Evolutionary conservation across 2,329 filamentous ascomycete genomes (phyloP), one percentile per base, ranked within the genome.

Genomic region (Fusarium sp.): DNA sequence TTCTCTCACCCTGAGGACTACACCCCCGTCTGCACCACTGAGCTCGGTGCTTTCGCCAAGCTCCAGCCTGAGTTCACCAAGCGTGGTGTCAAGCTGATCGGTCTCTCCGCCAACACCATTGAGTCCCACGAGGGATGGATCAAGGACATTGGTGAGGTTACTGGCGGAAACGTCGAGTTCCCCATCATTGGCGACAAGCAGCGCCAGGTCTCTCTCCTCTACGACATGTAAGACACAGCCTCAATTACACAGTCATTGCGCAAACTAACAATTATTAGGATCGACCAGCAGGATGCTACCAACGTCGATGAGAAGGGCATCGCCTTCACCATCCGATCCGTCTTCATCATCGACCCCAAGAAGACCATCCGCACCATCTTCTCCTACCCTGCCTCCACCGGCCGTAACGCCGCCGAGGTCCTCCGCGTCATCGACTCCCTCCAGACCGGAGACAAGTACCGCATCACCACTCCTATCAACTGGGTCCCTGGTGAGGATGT

Each of bases 361-460:
- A 97, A 97, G 90, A 95, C 91, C 81, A 96, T 97, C 83, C 91
- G 94, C 76, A 90, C 94, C 79, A 97, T 94, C 80, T 92, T 97
- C 85, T 91, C 92, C 79, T 98, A 97, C 86, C 94, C 94, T 45
- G 94, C 94, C 67, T 94, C 92, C 63, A 97, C 94, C 47, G 94
- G 94, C 82, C 90, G 92, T 79, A 94, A 94, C 86, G 90, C 91
- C 68, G 86, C 89, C 74, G 92, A 94, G 86, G 90, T 94, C 55
- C 88, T 94, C 75, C 90, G 92, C 77, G 90, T 94, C 73, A 83
- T 94, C 80, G 91, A 94, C 85, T 92, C 91, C 61, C 88, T 94
- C 71, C 91, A 94, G 86, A 90, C 90, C 45, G 93, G 91, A 64
- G 94, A 97, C 84, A 94, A 93, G 88, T 90, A 95, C 87, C 92